Conservation (phyloP, 2,329 filamentous ascomycete genomes). For the Coniella lustricola region DNA sequence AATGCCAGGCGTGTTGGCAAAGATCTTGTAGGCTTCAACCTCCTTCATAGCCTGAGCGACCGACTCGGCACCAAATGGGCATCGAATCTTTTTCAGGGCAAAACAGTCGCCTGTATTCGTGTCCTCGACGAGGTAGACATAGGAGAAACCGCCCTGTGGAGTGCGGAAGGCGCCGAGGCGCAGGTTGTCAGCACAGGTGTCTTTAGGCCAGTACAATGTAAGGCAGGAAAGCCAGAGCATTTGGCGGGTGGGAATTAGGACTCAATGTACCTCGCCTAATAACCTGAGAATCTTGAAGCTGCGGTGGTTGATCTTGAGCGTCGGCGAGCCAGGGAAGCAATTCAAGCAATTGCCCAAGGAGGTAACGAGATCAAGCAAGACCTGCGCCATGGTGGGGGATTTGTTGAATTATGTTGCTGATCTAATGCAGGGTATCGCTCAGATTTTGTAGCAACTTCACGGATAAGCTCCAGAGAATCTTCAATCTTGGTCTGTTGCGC, state of each 20-base stretch:
- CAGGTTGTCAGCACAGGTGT: not conserved
- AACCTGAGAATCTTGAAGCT: slow-evolving; percentile 94
- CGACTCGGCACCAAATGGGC: slow-evolving; percentile 94
- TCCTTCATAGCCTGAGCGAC: slow-evolving; percentile 93
- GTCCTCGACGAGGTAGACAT: slow-evolving; percentile 97
- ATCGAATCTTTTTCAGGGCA: slow-evolving; percentile 97
- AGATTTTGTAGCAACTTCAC: too few species aligned
- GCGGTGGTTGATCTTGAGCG: slow-evolving; percentile 88
- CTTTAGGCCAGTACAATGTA: too few species aligned
- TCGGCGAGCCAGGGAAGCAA: slow-evolving; percentile 91
- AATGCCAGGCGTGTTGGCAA: slow-evolving; percentile 75
- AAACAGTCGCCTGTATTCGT: slow-evolving; percentile 76
- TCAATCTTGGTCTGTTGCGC: too few species aligned
- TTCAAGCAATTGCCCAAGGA: slow-evolving; percentile 91
- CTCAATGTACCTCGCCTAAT: slow-evolving; percentile 68
- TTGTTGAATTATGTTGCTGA: too few species aligned
- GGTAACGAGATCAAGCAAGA: slow-evolving; percentile 82
- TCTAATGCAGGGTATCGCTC: too few species aligned
- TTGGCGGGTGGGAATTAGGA: not conserved
- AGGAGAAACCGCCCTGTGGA: slow-evolving; percentile 84
- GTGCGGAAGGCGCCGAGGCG: not conserved
- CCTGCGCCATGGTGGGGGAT: slow-evolving; percentile 59
- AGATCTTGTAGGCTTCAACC: slow-evolving; percentile 92
- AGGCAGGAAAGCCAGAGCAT: not conserved
- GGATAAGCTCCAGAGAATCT: too few species aligned